Evolutionary conservation across 2,329 filamentous ascomycete species (phyloP), one percentile per base, ranked within the genome.

Genomic region (Plectosphaerella plurivora): DNA sequence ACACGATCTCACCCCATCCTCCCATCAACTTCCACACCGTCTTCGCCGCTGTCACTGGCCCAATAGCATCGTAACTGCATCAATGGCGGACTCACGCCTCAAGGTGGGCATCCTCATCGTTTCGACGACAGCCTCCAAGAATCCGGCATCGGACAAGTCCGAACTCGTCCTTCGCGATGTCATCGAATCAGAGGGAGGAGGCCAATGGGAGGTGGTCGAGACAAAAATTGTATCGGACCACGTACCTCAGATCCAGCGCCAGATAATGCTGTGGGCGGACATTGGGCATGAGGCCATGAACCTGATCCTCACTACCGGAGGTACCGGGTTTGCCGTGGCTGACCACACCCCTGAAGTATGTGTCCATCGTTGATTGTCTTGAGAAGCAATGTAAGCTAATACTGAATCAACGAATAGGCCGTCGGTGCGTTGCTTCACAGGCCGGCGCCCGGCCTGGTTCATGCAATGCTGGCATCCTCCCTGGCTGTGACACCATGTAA

Each of bases 391-490:
- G 3, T 41, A 9, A n/a, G 4, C 20, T 33, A 15, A 16, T 18
- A 12, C 36, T 33, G 16, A 15, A 28, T 46, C 10, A 41, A 16
- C 6, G 53, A 7, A 24, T 57, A 93, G 87, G 92, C 91, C 49
- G 81, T 97, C n/a, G 73, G 78, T 14, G 82, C 86, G 5, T 71
- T 97, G 41, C 77, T 97, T 44, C 86, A 96, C 63, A 91, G 88
- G 65, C 84, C 93, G 68, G 94, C 94, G 0, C 85, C 91, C 0
- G 94, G 94, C 1, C 76, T 99, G 48, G 88, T 97, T n/a, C 92
- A 99, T 71, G 91, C 86, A 58, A 99, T 99, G 93, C 77, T 99
- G 42, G 79, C 91, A 6, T 78, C 89, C 18, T 97, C 93, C 1
- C 74, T 96, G 15, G 76, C 83, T 44, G 84, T 97, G 35, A 99